These are phyloP conservation scores for Claviceps capensis DNA, from an alignment of 2,329 filamentous ascomycete species.

Conservation along the genomic window DNA sequence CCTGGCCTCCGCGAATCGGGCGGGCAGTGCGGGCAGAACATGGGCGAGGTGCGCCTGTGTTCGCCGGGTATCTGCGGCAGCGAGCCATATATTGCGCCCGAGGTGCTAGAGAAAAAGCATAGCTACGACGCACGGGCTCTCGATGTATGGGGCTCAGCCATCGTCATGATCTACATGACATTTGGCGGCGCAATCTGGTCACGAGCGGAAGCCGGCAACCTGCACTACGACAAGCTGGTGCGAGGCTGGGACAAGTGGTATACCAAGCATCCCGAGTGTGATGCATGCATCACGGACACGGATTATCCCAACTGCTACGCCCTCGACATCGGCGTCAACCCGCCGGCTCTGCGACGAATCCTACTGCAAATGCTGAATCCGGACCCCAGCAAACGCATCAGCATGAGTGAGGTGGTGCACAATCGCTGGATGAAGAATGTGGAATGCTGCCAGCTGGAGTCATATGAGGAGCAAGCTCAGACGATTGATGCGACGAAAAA, in stretches of 20 bases:
- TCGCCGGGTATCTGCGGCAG: constrained; percentile 73
- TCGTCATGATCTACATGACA: constrained; percentile 67
- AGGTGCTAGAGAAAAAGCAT: constrained; percentile 57
- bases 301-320: constrained; percentile 52
- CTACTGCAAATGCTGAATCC: constrained; percentile 76
- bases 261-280: constrained; percentile 30
- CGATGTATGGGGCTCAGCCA: constrained; percentile 76
- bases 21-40: constrained; percentile 59
- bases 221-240: constrained; percentile 51
- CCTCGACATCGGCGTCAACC: constrained; percentile 52
- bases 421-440: constrained; percentile 61
- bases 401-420: constrained; percentile 53
- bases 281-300: constrained; percentile 33
- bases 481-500: constrained; percentile 50
- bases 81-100: constrained; percentile 75
- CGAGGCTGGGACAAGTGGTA: constrained; percentile 58
- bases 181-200: constrained; percentile 64
- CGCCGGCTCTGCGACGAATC: constrained; percentile 54
- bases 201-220: constrained; percentile 42
- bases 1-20: constrained; percentile 61
- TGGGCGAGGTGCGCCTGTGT: constrained; percentile 58
- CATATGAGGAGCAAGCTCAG: constrained; percentile 48
- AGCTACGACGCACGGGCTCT: constrained; percentile 61
- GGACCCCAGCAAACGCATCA: constrained; percentile 55
- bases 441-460: constrained; percentile 67